Percentiles rank a stretch among this genome's conserved stretches.
phyloP scores from a whole-genome alignment of 257 asterid species.

The Lantana camara region DNA sequence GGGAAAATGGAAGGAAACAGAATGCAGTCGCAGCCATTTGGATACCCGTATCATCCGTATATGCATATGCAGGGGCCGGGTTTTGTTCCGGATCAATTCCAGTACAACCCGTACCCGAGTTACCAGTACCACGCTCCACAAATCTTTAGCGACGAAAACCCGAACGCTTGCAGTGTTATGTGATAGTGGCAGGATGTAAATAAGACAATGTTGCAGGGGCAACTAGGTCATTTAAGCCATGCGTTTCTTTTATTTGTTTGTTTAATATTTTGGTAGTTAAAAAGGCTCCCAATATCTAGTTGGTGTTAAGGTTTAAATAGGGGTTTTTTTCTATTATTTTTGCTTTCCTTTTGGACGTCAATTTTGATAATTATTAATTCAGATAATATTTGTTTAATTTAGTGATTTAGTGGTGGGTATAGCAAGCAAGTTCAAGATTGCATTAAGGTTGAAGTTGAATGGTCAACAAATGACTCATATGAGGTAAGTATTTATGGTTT shows the following conservation, averaged over 20 bases:
- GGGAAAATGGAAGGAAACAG: constrained; percentile 31
- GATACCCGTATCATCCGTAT: constrained; percentile 34
- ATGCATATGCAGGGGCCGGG: constrained; percentile 44
- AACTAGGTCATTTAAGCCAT: constrained; percentile 7
- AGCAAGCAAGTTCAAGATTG: constrained; percentile 25
- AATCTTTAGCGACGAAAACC: constrained; percentile 51
- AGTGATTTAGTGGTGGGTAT: too few relatives aligned
- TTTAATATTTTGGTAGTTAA: not conserved
- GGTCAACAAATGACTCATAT: too few relatives aligned
- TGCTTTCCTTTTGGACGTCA: constrained; percentile 3
- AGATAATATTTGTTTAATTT: constrained; percentile 2
- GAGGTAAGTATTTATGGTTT: too few relatives aligned
- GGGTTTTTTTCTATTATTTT: too few relatives aligned
- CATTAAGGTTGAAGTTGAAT: too few relatives aligned
- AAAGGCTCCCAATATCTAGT: not conserved
- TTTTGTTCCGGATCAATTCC: constrained; percentile 35
- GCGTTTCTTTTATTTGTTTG: not conserved
- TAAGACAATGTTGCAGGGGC: constrained; percentile 22
- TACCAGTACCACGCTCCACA: constrained; percentile 43
- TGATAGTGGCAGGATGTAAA: constrained; percentile 32
- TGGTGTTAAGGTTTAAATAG: not conserved
- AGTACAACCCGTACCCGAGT: constrained; percentile 33
- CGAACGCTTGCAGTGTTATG: constrained; percentile 48
- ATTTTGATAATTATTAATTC: constrained; percentile 20
- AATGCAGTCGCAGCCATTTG: constrained; percentile 27